Conservation (phyloP, 345 rosid species). For the Euclidium syriacum region DNA sequence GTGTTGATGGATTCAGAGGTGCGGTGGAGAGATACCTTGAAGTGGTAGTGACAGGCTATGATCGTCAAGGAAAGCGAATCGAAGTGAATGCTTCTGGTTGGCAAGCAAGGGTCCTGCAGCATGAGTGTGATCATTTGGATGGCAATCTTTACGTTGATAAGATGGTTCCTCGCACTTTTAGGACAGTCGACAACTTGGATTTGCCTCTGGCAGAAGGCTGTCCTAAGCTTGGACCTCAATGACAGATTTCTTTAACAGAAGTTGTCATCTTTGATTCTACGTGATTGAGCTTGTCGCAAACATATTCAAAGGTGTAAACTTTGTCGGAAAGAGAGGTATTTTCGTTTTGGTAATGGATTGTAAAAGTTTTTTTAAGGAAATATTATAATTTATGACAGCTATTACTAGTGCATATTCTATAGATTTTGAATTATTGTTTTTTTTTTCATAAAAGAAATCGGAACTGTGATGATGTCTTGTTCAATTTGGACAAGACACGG, state of each 20-base stretch:
- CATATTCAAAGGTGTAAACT: neutral
- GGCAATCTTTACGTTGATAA: slow-evolving; percentile 84
- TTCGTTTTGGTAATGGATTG: neutral
- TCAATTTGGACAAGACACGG: slow-evolving; percentile 8
- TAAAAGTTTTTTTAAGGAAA: neutral
- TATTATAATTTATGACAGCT: neutral
- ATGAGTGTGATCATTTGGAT: slow-evolving; percentile 87
- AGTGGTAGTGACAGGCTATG: slow-evolving; percentile 75
- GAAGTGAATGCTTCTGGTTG: slow-evolving; percentile 83
- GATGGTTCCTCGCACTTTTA: slow-evolving; percentile 77
- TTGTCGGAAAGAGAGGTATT: neutral
- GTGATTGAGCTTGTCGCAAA: neutral
- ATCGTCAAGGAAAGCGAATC: slow-evolving; percentile 53
- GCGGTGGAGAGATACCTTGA: slow-evolving; percentile 73
- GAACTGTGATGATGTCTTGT: neutral
- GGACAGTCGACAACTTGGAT: slow-evolving; percentile 67
- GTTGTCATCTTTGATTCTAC: neutral
- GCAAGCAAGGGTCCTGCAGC: slow-evolving; percentile 90
- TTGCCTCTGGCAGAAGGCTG: slow-evolving; percentile 81
- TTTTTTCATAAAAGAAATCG: too few species aligned
- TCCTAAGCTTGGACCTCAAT: slow-evolving; percentile 58
- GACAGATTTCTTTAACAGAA: neutral
- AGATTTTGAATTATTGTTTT: too few species aligned
- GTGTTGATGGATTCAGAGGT: slow-evolving; percentile 86
- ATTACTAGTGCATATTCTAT: too few species aligned